A percentile compares a stretch with the other conserved stretches of the same genome.
phyloP scores from a whole-genome alignment of 441 rosid genomes.

The Viola pubescens region DNA sequence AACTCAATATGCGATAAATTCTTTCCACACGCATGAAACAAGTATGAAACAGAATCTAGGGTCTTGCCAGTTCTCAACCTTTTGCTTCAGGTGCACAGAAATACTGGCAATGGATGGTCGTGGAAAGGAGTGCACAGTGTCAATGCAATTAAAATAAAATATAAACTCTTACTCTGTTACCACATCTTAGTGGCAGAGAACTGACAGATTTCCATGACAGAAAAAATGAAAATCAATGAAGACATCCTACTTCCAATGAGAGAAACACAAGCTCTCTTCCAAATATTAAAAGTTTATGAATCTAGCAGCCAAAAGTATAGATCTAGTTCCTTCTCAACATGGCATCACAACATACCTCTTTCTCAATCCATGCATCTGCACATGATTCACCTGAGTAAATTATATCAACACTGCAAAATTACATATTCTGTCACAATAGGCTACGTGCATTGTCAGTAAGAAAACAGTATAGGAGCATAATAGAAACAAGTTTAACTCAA shows the following conservation, averaged over 20 bases:
- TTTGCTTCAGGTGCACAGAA: background rate
- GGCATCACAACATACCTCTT: slow-evolving; percentile 44
- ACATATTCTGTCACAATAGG: background rate
- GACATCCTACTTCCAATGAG: background rate
- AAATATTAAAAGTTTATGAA: too few relatives aligned
- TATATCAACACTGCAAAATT: slow-evolving; percentile 60
- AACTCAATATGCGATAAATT: background rate
- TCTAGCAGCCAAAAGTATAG: background rate
- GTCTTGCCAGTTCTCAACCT: background rate
- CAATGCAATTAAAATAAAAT: too few relatives aligned
- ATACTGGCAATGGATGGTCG: too few relatives aligned
- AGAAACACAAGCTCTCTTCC: background rate
- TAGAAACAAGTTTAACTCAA: too few relatives aligned
- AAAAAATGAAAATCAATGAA: background rate
- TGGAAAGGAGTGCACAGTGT: too few relatives aligned
- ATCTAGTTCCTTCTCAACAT: slow-evolving; percentile 1
- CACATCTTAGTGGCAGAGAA: too few relatives aligned
- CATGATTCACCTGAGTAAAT: slow-evolving; percentile 69
- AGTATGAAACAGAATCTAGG: background rate
- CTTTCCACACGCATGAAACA: background rate
- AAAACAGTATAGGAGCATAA: too few relatives aligned
- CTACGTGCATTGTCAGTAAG: too few relatives aligned
- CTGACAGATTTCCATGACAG: background rate
- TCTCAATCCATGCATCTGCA: slow-evolving; percentile 95
- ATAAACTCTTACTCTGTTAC: too few relatives aligned